Evolutionary conservation across 805 yeast species (phyloP).

Genomic region (Yamadazyma paraphyllophila): DNA sequence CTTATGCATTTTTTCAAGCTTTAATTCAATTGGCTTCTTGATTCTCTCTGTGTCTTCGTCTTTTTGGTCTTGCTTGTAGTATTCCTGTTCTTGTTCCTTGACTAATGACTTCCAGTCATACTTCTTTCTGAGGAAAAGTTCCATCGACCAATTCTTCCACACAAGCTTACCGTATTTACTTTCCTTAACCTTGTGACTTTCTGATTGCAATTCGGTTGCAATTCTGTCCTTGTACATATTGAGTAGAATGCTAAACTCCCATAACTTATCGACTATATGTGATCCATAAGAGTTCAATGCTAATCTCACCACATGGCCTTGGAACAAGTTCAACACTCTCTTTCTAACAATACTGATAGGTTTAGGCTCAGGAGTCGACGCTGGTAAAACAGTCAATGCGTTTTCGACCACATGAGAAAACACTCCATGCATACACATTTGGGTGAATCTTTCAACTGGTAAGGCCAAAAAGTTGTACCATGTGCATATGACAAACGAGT

Average conservation of each 20-base stretch:
- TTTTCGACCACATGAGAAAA: constrained; percentile 86
- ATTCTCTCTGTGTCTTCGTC: constrained; percentile 18
- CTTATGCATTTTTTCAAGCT: constrained; percentile 36
- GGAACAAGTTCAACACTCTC: constrained; percentile 62
- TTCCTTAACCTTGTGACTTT: constrained; percentile 70
- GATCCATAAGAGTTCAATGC: constrained; percentile 89
- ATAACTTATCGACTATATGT: constrained; percentile 80
- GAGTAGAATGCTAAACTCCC: constrained; percentile 74
- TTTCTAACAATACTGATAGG: constrained; percentile 57
- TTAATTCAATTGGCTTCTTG: constrained; percentile 41
- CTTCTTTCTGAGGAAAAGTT: constrained; percentile 66
- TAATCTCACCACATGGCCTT: constrained; percentile 54
- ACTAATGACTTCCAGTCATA: constrained; percentile 77
- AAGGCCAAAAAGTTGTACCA: constrained; percentile 60
- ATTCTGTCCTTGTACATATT: constrained; percentile 85
- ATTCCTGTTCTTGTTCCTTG: constrained; percentile 43
- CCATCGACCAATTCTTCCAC: constrained; percentile 95
- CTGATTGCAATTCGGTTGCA: constrained; percentile 60
- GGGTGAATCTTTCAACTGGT: constrained; percentile 58
- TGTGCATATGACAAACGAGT: constrained; percentile 53
- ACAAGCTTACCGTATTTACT: constrained; percentile 86
- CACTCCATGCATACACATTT: constrained; percentile 86
- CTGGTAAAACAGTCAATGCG: constrained; percentile 43
- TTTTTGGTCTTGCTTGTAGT: constrained; percentile 14
- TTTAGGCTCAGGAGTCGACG: constrained; percentile 27